Evolutionary conservation across 1,139 yeast genomes (phyloP).

Genomic region (Kurtzmaniella quercitrusa): DNA sequence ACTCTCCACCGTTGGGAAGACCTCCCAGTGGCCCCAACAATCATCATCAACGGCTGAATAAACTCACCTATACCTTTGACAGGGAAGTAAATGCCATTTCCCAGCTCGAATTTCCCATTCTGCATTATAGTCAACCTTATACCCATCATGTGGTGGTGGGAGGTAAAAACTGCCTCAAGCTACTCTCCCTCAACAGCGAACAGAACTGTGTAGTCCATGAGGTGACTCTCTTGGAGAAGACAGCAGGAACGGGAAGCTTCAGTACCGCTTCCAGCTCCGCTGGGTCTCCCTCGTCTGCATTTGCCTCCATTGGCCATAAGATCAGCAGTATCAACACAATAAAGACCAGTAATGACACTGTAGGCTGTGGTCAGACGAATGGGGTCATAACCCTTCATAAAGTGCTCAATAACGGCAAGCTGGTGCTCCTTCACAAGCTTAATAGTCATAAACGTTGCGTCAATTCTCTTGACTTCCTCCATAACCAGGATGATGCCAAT

Average conservation of each 20-base stretch:
- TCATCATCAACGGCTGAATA: background rate
- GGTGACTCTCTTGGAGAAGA: constrained; percentile 43
- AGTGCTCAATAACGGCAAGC: constrained; percentile 31
- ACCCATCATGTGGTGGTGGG: constrained; percentile 50
- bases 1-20: background rate
- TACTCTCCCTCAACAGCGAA: constrained; percentile 41
- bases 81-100: constrained; percentile 25
- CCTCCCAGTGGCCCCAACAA: background rate
- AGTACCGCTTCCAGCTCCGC: constrained; percentile 37
- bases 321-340: constrained; percentile 40
- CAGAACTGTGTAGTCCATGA: constrained; percentile 35
- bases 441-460: constrained; percentile 78
- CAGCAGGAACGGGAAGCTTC: background rate
- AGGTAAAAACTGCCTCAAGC: constrained; percentile 53
- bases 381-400: constrained; percentile 35
- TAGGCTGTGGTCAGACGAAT: constrained; percentile 42
- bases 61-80: constrained; percentile 15
- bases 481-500: constrained; percentile 40
- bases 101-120: constrained; percentile 18
- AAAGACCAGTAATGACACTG: constrained; percentile 28
- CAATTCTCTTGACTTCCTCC: constrained; percentile 67
- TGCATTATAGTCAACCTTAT: constrained; percentile 10
- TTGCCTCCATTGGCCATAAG: constrained; percentile 45
- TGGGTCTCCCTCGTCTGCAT: constrained; percentile 40
- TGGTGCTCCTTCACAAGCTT: constrained; percentile 42